Base-by-base conservation (phyloP, 1,139 yeast species). In the Candida freyschussii region DNA sequence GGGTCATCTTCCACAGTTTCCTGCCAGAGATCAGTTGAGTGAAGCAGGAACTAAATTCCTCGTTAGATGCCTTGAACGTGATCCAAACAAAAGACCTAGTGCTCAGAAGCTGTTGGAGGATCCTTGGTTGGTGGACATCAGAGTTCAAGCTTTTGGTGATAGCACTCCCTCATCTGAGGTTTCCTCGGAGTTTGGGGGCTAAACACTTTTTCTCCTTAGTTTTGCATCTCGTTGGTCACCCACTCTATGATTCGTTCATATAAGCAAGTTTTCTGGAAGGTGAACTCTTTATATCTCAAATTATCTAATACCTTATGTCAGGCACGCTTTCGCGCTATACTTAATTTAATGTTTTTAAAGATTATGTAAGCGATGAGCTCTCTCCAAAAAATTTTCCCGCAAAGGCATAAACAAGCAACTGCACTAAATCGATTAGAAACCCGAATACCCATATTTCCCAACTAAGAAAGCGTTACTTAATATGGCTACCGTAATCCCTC, bases 401-500 rank as follows among this genome's bases (percentile, higher is more conserved):
- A 9, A 11, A 17, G 11, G 17, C n/a, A 14, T 12, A 14, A 24
- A 15, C 7, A 23, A 16, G 15, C 12, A 8, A 7, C 6, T 15
- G 5, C 10, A 17, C 7, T 5, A 6, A 9, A 16, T 23, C 5
- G 12, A n/a, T n/a, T n/a, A n/a, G n/a, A n/a, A n/a, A n/a, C n/a
- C n/a, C n/a, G n/a, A n/a, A n/a, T n/a, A n/a, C n/a, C n/a, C n/a
- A n/a, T n/a, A n/a, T n/a, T n/a, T n/a, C n/a, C n/a, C n/a, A n/a
- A n/a, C n/a, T n/a, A n/a, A 5, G 14, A n/a, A n/a, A n/a, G 14
- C 9, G 10, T 12, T 13, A 5, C 29, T 20, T 10, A 30, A 18
- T 5, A 91, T 91, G 98, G 94, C 98, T 40, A 91, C 98, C 4
- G 69, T 85, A 30, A 61, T 91, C 30, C 98, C 98, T 17, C 98